phyloP scores from a whole-genome alignment of 768 basidiomycete genomes.

The Tulasnella sp. region DNA sequence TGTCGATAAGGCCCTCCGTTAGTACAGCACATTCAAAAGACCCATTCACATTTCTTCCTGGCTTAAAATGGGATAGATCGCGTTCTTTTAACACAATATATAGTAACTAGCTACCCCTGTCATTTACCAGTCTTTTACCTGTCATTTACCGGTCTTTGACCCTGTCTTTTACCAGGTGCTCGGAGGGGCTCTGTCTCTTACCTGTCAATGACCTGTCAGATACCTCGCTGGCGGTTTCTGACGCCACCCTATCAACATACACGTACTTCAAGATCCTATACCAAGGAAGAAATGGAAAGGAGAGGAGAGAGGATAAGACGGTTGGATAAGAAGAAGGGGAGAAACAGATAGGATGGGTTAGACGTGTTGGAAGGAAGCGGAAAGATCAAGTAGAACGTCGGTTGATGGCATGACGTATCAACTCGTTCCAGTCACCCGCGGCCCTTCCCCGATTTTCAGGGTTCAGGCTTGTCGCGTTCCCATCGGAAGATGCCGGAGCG shows the following conservation, averaged over 20 bases:
- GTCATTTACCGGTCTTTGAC: constrained; percentile 8
- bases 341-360: too few relatives aligned
- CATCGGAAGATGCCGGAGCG: too few relatives aligned
- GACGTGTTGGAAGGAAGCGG: too few relatives aligned
- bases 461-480: too few relatives aligned
- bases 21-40: background rate
- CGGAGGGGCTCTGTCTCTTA: background rate
- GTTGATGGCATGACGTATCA: too few relatives aligned
- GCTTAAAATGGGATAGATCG: background rate
- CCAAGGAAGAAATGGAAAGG: too few relatives aligned
- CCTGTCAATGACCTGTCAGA: background rate
- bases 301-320: too few relatives aligned
- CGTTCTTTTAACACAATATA: background rate
- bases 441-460: too few relatives aligned
- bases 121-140: constrained; percentile 2
- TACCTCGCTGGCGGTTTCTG: background rate
- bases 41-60: background rate
- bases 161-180: background rate
- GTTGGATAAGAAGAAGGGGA: too few relatives aligned
- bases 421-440: too few relatives aligned
- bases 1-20: background rate
- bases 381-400: too few relatives aligned
- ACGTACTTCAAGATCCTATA: too few relatives aligned
- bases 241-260: background rate
- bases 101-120: background rate